Percentiles rank a stretch among this genome's conserved stretches.
phyloP scores from a whole-genome alignment of 208 protist genomes.

The Acanthamoeba castellanii region DNA sequence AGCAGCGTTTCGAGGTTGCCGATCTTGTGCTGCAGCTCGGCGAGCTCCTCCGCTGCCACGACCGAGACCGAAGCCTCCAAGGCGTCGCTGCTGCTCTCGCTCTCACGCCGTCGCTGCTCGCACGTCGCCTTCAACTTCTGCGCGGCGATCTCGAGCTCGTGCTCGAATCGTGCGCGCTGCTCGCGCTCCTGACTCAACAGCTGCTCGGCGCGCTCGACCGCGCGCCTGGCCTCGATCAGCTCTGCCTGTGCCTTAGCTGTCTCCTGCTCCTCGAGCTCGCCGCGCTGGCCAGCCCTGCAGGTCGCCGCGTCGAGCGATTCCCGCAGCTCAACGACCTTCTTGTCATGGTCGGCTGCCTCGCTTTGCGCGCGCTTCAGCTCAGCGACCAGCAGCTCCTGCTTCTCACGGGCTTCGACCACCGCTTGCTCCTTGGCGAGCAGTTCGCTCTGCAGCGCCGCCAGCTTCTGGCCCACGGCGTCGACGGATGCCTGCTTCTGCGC shows the following conservation, averaged over 20 bases:
- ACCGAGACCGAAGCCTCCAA: background rate
- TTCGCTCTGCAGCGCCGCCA: background rate
- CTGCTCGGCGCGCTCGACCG: background rate
- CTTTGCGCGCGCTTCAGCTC: background rate
- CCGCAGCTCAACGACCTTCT: background rate
- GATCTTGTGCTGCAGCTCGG: slow-evolving; percentile 1
- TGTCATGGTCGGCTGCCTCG: background rate
- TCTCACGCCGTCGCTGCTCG: background rate
- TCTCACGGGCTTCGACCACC: background rate
- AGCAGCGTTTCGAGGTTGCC: background rate
- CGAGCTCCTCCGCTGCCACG: background rate
- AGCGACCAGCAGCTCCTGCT: background rate
- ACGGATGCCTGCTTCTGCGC: background rate
- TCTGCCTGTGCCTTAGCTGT: background rate
- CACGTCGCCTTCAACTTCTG: background rate
- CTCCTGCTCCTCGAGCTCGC: background rate
- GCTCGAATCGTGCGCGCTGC: background rate
- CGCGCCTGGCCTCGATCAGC: background rate
- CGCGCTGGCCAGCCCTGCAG: background rate
- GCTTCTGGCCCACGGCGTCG: background rate
- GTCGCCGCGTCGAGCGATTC: background rate
- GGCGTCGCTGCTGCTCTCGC: background rate
- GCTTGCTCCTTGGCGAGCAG: background rate
- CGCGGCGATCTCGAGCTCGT: background rate
- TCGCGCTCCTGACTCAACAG: background rate